Evolutionary conservation across 1,139 yeast genomes (phyloP).

Genomic region (Candida sanyaensis): DNA sequence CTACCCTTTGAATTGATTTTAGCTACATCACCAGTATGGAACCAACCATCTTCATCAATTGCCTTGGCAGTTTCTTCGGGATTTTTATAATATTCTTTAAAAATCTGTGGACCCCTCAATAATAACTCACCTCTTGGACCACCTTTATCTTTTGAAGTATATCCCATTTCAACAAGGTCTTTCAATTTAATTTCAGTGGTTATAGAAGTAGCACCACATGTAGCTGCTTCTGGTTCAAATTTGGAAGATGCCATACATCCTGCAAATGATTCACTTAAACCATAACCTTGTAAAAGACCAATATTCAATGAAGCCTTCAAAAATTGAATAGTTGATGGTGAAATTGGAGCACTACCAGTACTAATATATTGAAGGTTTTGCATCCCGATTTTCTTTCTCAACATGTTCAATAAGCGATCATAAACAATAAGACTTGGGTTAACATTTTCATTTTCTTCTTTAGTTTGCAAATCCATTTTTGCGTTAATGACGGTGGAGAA

Average conservation of each 20-base stretch:
- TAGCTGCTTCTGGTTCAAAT: conserved; percentile 35
- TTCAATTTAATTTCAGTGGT: conserved; percentile 38
- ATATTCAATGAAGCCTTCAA: conserved; percentile 39
- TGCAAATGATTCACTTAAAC: conserved; percentile 49
- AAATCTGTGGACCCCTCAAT: conserved; percentile 43
- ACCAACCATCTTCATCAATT: conserved; percentile 59
- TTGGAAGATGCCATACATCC: conserved; percentile 34
- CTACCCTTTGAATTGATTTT: conserved; percentile 22
- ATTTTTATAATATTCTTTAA: conserved; percentile 37
- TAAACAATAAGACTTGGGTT: conserved; percentile 26
- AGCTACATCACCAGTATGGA: conserved; percentile 44
- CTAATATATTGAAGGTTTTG: conserved; percentile 27
- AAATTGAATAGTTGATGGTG: conserved; percentile 42
- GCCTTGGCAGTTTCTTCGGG: conserved; percentile 43
- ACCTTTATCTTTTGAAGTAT: conserved; percentile 27
- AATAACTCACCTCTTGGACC: conserved; percentile 47
- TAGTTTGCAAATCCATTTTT: conserved; percentile 32
- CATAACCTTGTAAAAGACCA: conserved; percentile 48
- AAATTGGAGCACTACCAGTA: conserved; percentile 48
- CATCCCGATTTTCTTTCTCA: conserved; percentile 40
- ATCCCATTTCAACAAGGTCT: conserved; percentile 43
- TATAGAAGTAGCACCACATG: conserved; percentile 39
- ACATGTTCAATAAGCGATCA: conserved; percentile 28
- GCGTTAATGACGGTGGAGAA: conserved; percentile 31
- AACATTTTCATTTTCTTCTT: conserved; percentile 7